These are phyloP conservation scores for Saccharomyces eubayanus DNA, from an alignment of 805 yeast species.

Conservation along the genomic window DNA sequence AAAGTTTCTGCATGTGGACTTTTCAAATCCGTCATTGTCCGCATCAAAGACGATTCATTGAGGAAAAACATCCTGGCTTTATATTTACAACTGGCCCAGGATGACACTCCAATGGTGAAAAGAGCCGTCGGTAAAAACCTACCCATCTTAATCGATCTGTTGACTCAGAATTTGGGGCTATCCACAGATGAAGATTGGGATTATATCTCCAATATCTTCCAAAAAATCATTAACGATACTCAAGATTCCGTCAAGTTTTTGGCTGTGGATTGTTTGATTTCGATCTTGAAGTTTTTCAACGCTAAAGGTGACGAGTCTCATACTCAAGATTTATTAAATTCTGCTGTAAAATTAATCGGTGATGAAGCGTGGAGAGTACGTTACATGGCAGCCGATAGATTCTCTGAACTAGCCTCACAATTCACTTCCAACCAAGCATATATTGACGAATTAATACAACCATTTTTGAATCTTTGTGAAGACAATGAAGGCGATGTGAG, in stretches of 20 bases:
- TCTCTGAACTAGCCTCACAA: constrained; percentile 60
- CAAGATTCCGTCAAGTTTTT: constrained; percentile 94
- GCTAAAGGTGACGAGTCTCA: constrained; percentile 48
- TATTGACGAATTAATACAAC: constrained; percentile 41
- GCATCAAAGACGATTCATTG: constrained; percentile 43
- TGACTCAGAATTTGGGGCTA: constrained; percentile 40
- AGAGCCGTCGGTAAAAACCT: constrained; percentile 85
- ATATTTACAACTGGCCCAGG: constrained; percentile 65
- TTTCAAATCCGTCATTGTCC: constrained; percentile 58
- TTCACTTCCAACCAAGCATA: constrained; percentile 52
- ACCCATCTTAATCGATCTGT: constrained; percentile 61
- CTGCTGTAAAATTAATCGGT: constrained; percentile 61
- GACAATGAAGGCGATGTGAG: constrained; percentile 97
- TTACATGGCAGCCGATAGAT: constrained; percentile 95
- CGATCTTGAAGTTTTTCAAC: constrained; percentile 66
- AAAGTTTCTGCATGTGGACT: constrained; percentile 89
- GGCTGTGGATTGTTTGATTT: constrained; percentile 77
- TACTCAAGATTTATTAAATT: constrained; percentile 52
- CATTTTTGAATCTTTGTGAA: constrained; percentile 68
- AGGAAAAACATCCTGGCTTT: constrained; percentile 57
- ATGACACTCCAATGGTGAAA: constrained; percentile 97
- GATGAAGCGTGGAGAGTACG: constrained; percentile 98
- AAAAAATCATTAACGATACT: constrained; percentile 65
- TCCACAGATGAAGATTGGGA: constrained; percentile 63
- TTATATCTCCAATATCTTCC: constrained; percentile 72